Conservation (phyloP, 2,329 filamentous ascomycete species). For the Neofusicoccum umdonicola region DNA sequence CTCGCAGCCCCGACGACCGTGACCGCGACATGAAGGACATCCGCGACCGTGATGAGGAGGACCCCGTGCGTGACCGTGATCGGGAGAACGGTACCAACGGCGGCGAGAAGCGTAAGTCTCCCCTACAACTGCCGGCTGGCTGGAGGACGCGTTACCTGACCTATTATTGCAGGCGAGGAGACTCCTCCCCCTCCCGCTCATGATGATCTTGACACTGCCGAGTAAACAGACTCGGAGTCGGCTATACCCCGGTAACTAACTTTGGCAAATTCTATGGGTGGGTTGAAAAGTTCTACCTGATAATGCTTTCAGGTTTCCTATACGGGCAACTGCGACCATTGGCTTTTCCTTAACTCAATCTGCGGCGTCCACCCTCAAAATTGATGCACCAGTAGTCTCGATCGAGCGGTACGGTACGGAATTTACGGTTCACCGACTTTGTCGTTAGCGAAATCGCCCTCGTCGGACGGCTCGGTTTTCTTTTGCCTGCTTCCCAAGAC, state of each 20-base stretch:
- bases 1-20: slow-evolving; percentile 63
- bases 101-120: slow-evolving; percentile 77
- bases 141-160: slow-evolving; percentile 29
- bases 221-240: neutral
- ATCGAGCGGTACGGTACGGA: slow-evolving; percentile 17
- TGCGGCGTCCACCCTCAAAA: slow-evolving; percentile 6
- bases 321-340: slow-evolving; percentile 11
- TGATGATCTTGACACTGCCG: slow-evolving; percentile 86
- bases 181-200: slow-evolving; percentile 71
- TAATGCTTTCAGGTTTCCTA: slow-evolving; percentile 5
- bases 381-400: slow-evolving; percentile 14
- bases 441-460: slow-evolving; percentile 12
- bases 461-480: slow-evolving; percentile 9
- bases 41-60: slow-evolving; percentile 53
- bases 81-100: slow-evolving; percentile 74
- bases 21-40: slow-evolving; percentile 56
- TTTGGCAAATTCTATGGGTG: slow-evolving; percentile 6
- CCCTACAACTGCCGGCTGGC: slow-evolving; percentile 4
- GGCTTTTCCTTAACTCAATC: slow-evolving; percentile 15
- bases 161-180: neutral
- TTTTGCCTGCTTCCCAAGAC: slow-evolving; percentile 1
- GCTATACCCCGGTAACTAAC: slow-evolving; percentile 10
- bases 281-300: slow-evolving; percentile 14
- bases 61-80: slow-evolving; percentile 58
- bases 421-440: slow-evolving; percentile 15